Conservation (phyloP, 257 asterid genomes). For the Solanum piurae region DNA sequence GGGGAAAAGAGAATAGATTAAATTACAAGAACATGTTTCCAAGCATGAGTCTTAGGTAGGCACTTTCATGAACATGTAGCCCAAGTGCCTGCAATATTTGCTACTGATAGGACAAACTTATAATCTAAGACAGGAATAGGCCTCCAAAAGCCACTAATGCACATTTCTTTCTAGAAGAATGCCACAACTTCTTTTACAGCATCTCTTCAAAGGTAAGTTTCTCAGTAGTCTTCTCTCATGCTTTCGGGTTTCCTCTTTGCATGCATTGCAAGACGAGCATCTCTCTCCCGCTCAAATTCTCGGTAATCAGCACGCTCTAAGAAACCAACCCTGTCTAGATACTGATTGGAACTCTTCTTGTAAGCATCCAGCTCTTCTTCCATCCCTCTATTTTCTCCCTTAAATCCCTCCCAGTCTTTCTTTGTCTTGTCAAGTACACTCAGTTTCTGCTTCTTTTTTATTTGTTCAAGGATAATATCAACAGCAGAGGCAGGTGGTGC, state of each 20-base stretch:
- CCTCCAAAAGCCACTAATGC: background rate
- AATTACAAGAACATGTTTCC: background rate
- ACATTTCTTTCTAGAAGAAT: background rate
- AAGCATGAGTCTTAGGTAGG: background rate
- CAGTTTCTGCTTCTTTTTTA: slow-evolving; percentile 80
- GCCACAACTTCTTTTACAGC: background rate
- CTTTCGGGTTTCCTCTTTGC: slow-evolving; percentile 65
- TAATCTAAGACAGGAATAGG: background rate
- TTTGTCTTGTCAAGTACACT: slow-evolving; percentile 93
- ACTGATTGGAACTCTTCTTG: slow-evolving; percentile 89
- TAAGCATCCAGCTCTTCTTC: slow-evolving; percentile 89
- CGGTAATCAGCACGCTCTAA: slow-evolving; percentile 82
- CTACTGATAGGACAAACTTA: background rate
- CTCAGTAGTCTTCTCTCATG: slow-evolving; percentile 63
- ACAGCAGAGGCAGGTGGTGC: slow-evolving; percentile 66
- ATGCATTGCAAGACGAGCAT: slow-evolving; percentile 73
- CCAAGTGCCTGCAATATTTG: background rate
- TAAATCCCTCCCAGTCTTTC: slow-evolving; percentile 96
- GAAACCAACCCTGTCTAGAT: slow-evolving; percentile 79
- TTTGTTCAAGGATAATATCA: slow-evolving; percentile 84
- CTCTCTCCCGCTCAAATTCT: slow-evolving; percentile 89
- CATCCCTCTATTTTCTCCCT: slow-evolving; percentile 73
- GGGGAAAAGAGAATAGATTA: background rate
- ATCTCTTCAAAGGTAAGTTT: background rate
- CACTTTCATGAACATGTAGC: background rate